Evolutionary conservation across 108 stramenopile species (phyloP), one percentile per base, ranked within the genome.

Genomic region (Halocafeteria seosinensis): DNA sequence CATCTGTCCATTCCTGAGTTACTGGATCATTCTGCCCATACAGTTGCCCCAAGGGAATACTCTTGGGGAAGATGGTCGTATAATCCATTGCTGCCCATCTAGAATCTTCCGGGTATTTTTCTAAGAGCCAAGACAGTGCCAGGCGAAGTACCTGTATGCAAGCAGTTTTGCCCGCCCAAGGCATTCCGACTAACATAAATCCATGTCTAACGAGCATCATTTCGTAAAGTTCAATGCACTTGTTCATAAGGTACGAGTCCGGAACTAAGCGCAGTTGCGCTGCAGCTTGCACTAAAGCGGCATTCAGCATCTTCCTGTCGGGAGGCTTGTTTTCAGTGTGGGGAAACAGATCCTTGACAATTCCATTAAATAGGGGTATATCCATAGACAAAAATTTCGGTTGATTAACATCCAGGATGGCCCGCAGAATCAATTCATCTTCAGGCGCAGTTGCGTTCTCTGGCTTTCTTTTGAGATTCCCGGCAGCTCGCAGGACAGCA

Each of bases 181-280:
- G 83, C 27, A 76, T 24, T 13, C 83, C 83, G 30, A 84, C 83
- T 37, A 84, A 76, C 83, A 84, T 84, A 71, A 84, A 84, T 33
- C 83, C 83, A 76, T 84, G 83, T 11, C 83, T 71, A 30, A 84
- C 83, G 29, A 84, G 74, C 83, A 84, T 84, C 83, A 84, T 84
- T 69, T 84, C 83, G 74, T 84, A 84, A 23, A 82, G 73, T 62
- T 84, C 77, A 9, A 84, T 73, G 6, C 78, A 73, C 75, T 82
- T 82, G 13, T 78, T 81, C 71, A 76, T 78, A 50, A 84, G 76
- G 67, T 78, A 78, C 3, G 70, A 67, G 1, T 50, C 76, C 8
- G 73, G 76, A 61, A 78, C 78, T 17, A 84, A 69, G 21, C 72
- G 70, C n/a, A 37, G 27, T 34, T 62, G 33, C 3, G 9, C 13